Conservation (phyloP, 148 eudicot species). For the Talinum fruticosum region DNA sequence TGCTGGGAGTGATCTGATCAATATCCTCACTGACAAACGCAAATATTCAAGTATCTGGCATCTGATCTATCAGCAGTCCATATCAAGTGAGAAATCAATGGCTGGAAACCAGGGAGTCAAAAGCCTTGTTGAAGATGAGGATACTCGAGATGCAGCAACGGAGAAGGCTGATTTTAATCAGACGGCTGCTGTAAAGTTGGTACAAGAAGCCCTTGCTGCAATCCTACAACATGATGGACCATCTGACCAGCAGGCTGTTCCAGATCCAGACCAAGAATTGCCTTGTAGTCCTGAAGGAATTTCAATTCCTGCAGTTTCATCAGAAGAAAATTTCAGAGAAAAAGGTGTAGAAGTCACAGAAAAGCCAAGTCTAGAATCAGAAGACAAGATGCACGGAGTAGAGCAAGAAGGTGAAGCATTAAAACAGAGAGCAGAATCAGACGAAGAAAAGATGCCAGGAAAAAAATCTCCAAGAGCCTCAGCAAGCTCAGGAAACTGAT, state of each 20-base stretch:
- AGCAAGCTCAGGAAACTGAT: conserved; percentile 67
- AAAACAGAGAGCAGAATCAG: conserved; percentile 24
- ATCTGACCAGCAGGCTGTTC: conserved; percentile 22
- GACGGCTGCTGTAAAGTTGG: conserved; percentile 36
- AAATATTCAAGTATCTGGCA: conserved; percentile 82
- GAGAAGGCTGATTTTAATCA: conserved; percentile 30
- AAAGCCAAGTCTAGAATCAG: conserved; percentile 19
- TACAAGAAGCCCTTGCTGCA: conserved; percentile 39
- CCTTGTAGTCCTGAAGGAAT: conserved; percentile 1
- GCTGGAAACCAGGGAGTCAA: conserved; percentile 15
- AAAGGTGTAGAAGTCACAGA: neutral
- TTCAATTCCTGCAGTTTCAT: conserved; percentile 11
- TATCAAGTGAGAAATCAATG: conserved; percentile 37
- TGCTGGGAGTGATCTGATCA: conserved; percentile 21
- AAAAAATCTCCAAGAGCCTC: conserved; percentile 54
- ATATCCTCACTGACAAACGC: conserved; percentile 36
- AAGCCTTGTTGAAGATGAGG: conserved; percentile 14
- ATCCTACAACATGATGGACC: conserved; percentile 28
- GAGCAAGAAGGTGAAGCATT: conserved; percentile 16
- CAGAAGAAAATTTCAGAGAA: conserved; percentile 14
- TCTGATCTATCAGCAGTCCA: conserved; percentile 61
- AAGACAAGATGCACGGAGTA: conserved; percentile 4
- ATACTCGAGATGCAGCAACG: conserved; percentile 5
- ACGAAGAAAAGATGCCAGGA: conserved; percentile 26
- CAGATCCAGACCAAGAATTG: conserved; percentile 16